Evolutionary conservation across 1,139 yeast species (phyloP), one percentile per base, ranked within the genome.

Genomic region (Hemisphaericaspora xylanilytica): DNA sequence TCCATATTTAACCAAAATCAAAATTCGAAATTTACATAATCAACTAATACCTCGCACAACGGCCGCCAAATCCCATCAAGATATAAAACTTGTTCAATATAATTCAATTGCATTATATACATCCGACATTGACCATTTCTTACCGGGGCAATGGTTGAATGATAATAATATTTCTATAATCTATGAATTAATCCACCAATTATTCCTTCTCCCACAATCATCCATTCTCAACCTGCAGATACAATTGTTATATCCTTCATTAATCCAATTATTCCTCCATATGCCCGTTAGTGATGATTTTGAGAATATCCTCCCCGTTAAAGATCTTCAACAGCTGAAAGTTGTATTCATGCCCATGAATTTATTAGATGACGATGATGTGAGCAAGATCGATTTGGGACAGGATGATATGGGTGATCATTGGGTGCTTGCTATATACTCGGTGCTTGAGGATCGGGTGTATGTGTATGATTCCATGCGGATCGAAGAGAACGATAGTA

Each of bases 71-170:
- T 45, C 35, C 37, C 40, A 6, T 33, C 36, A 24, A 37, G 38
- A 65, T 33, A 48, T 46, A 29, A 65, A 64, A 42, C 41, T 66
- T n/a, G 51, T 67, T 36, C 73, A 69, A 42, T 69, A 61, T 44
- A 65, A 63, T 31, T 66, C 73, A 21, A 57, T 70, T 28, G 70
- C 74, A 14, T 44, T 70, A 14, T 70, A 70, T 48, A 53, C 56
- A 31, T 60, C 69, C 0, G 76, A 70, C 45, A 42, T 66, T 28
- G 61, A 58, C 24, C 69, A 61, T 41, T 47, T 70, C 0, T 43
- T 67, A 20, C 74, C 75, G 0, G 85, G 77, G 22, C 84, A 81
- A 52, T 85, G 94, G 94, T 61, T 85, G 24, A 81, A 80, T 50
- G 94, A 85, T 52, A 82, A 81, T 51, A 78, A 81, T 46, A 73